Conservation (phyloP, 768 basidiomycete species). For the Trametes elegans region DNA sequence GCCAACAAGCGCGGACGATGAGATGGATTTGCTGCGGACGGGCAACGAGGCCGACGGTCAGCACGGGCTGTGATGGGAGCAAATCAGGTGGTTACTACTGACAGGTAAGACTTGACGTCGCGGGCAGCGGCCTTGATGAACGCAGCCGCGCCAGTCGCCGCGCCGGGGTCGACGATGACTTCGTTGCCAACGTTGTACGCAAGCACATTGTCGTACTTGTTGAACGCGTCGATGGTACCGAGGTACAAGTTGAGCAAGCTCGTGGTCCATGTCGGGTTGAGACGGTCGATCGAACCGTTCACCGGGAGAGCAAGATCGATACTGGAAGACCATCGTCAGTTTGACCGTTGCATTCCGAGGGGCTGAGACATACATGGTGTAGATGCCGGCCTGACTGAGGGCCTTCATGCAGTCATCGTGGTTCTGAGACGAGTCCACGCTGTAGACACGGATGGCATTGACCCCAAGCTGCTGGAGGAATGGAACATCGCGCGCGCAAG, state of each 20-base stretch:
- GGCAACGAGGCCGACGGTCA: neutral
- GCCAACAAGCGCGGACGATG: constrained; percentile 67
- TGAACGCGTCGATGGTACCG: constrained; percentile 73
- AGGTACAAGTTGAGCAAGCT: constrained; percentile 79
- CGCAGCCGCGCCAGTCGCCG: constrained; percentile 61
- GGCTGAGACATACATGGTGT: constrained; percentile 67
- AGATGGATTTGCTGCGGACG: constrained; percentile 53
- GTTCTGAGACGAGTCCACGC: constrained; percentile 77
- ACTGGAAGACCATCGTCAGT: constrained; percentile 38
- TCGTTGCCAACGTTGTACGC: constrained; percentile 93
- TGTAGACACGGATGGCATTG: constrained; percentile 85
- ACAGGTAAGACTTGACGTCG: constrained; percentile 85
- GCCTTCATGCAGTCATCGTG: constrained; percentile 86
- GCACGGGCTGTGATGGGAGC: neutral
- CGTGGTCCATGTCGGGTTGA: constrained; percentile 73
- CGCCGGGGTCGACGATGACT: constrained; percentile 53
- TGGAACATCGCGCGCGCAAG: constrained; percentile 78
- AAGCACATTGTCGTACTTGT: constrained; percentile 85
- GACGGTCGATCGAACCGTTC: constrained; percentile 82
- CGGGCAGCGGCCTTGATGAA: constrained; percentile 92
- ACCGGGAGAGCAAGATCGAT: constrained; percentile 84
- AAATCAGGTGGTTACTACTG: constrained; percentile 31
- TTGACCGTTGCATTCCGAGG: neutral
- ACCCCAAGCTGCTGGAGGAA: constrained; percentile 73
- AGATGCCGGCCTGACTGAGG: constrained; percentile 78